Percentiles rank a stretch among this genome's conserved stretches.
Conservation (phyloP, 2,329 filamentous ascomycete genomes). For the Aspergillus uvarum region DNA sequence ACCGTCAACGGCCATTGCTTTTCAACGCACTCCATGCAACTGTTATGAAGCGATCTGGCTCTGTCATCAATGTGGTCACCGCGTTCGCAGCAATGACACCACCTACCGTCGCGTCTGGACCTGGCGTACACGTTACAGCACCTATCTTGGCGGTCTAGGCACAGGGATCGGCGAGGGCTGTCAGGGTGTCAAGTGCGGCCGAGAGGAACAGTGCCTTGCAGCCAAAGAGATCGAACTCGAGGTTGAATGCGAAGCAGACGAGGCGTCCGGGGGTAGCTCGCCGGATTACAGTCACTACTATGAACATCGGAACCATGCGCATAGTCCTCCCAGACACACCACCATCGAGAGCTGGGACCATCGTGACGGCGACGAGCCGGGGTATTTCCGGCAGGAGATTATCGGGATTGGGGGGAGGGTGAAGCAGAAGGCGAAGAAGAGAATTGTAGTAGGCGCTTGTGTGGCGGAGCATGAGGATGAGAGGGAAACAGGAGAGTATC, state of each 20-base stretch:
- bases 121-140: slow-evolving; percentile 81
- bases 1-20: slow-evolving; percentile 43
- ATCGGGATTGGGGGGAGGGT: slow-evolving; percentile 86
- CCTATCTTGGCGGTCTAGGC: slow-evolving; percentile 74
- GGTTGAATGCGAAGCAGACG: slow-evolving; percentile 79
- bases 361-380: slow-evolving; percentile 52
- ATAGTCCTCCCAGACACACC: slow-evolving; percentile 15
- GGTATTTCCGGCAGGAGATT: slow-evolving; percentile 83
- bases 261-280: slow-evolving; percentile 40
- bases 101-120: slow-evolving; percentile 72
- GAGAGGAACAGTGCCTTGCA: slow-evolving; percentile 73
- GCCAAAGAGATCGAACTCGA: slow-evolving; percentile 78
- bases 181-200: slow-evolving; percentile 83
- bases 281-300: slow-evolving; percentile 28
- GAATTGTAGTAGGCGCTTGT: slow-evolving; percentile 76
- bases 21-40: slow-evolving; percentile 57
- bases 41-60: slow-evolving; percentile 69
- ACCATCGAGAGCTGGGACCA: slow-evolving; percentile 19
- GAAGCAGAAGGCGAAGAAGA: slow-evolving; percentile 82
- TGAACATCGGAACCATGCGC: slow-evolving; percentile 13
- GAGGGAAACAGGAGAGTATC: slow-evolving; percentile 61
- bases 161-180: slow-evolving; percentile 86
- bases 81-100: slow-evolving; percentile 59
- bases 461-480: slow-evolving; percentile 87
- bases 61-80: slow-evolving; percentile 77